Conservation (phyloP, 1,284 basidiomycete genomes). For the Acaromyces ingoldii region DNA sequence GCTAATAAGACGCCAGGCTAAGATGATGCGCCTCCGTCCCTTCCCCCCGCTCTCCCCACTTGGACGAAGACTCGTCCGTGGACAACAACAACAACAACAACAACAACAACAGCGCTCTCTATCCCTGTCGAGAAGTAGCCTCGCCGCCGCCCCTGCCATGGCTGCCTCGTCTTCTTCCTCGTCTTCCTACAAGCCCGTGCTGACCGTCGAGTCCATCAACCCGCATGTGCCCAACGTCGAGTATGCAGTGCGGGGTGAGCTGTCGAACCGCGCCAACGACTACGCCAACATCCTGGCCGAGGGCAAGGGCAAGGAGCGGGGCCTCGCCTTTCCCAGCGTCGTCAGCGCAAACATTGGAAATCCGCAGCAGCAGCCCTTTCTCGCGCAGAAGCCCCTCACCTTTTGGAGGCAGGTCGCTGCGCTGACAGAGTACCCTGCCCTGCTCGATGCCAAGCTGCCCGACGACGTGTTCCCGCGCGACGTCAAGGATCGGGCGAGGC, state of each 20-base stretch:
- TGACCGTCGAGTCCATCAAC: slow-evolving; percentile 58
- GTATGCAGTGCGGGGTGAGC: slow-evolving; percentile 94
- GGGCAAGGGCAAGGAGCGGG: slow-evolving; percentile 54
- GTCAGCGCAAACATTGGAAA: slow-evolving; percentile 97
- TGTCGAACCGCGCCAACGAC: slow-evolving; percentile 84
- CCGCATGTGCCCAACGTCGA: slow-evolving; percentile 79
- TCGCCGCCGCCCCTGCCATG: too few species aligned
- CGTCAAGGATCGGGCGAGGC: slow-evolving; percentile 74
- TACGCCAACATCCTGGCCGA: slow-evolving; percentile 54
- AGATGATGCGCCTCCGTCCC: too few species aligned
- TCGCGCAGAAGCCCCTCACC: slow-evolving; percentile 89
- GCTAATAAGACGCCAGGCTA: too few species aligned
- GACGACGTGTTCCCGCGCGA: slow-evolving; percentile 72
- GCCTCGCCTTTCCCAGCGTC: slow-evolving; percentile 82
- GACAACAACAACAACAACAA: too few species aligned
- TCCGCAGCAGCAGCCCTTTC: slow-evolving; percentile 81
- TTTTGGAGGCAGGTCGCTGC: slow-evolving; percentile 88
- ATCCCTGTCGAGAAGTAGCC: too few species aligned
- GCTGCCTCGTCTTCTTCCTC: slow-evolving; percentile 22
- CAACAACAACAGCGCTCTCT: too few species aligned
- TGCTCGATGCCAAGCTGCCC: slow-evolving; percentile 69
- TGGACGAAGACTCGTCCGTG: too few species aligned
- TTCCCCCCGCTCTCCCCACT: too few species aligned
- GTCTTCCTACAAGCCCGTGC: slow-evolving; percentile 53
- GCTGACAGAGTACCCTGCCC: slow-evolving; percentile 82